These are phyloP conservation scores for Phytophthora nicotianae DNA, from an alignment of 352 stramenopile genomes.

Conservation along the genomic window DNA sequence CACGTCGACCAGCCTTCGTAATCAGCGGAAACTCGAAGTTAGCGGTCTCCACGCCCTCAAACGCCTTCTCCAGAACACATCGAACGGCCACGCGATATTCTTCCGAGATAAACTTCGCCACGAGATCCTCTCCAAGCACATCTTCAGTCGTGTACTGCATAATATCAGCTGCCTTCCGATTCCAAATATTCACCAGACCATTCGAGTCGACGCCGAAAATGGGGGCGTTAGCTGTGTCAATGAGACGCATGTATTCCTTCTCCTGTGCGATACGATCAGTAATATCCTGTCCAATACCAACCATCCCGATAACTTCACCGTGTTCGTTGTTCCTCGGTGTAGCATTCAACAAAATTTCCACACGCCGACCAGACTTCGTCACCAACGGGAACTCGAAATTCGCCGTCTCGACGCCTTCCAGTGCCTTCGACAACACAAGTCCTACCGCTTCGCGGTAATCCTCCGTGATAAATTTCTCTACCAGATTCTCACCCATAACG, in stretches of 20 bases:
- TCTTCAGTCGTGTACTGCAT: slow-evolving; percentile 75
- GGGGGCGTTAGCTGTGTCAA: slow-evolving; percentile 84
- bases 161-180: slow-evolving; percentile 75
- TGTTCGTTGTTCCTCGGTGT: slow-evolving; percentile 61
- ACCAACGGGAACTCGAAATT: slow-evolving; percentile 83
- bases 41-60: slow-evolving; percentile 47
- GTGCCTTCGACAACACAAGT: slow-evolving; percentile 48
- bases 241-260: slow-evolving; percentile 78
- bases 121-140: slow-evolving; percentile 64
- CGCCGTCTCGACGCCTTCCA: slow-evolving; percentile 51
- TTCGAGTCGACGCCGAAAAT: slow-evolving; percentile 77
- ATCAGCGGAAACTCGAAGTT: slow-evolving; percentile 69
- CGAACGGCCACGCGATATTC: slow-evolving; percentile 57
- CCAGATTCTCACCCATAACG: slow-evolving; percentile 62
- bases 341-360: slow-evolving; percentile 83
- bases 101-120: slow-evolving; percentile 74
- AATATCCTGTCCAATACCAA: slow-evolving; percentile 74
- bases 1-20: slow-evolving; percentile 51
- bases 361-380: slow-evolving; percentile 66
- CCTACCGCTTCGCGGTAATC: slow-evolving; percentile 54
- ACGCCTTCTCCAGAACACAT: slow-evolving; percentile 53
- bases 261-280: slow-evolving; percentile 67
- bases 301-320: slow-evolving; percentile 65
- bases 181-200: slow-evolving; percentile 83
- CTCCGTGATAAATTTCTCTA: slow-evolving; percentile 61